Base-by-base conservation (phyloP, 768 basidiomycete genomes). In the Sarcomyxa edulis region DNA sequence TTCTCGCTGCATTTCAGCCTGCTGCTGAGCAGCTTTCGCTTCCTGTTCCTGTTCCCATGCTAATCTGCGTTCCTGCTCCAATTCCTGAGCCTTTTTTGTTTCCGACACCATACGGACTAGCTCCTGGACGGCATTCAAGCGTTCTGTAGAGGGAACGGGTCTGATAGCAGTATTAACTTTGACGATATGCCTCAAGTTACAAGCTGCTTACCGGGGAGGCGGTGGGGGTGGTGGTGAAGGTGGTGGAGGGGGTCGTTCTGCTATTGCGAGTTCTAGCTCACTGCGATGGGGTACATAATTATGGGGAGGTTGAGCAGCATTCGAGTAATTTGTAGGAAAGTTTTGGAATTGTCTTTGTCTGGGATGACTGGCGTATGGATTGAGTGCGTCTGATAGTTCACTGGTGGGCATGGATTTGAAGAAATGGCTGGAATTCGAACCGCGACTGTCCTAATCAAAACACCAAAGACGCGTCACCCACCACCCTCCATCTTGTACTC, bases 371-470 rank as follows among this genome's bases (percentile, higher is more conserved):
- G 74, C 66, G 52, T 77, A 66, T 8, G 84, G 84, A 56, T 87
- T 88, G 50, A 88, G 78, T 5, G 85, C 85, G 53, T 88, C 78
- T 7, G 80, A 81, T 40, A 88, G 76, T 58, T 87, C 83, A 64
- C 83, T 87, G 43, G 76, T 71, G 49, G 72, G 64, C 80, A 81
- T 81, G 18, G 37, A 19, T 35, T 9, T 29, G n/a, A 11, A 18
- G 6, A 9, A 11, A 33, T 8, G 6, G 19, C 20, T 38, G 24
- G 14, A 3, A 45, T 43, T 42, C 32, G 19, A 28, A 42, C 44
- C 32, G 35, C 53, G 19, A 53, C 40, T 26, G 35, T 35, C 33
- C 9, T 12, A 4, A 12, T 5, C 9, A 2, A 37, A 37, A 23
- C 35, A 39, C 47, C 46, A 35, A 43, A 47, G 64, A 72, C 73